phyloP scores from a whole-genome alignment of 2,329 filamentous ascomycete genomes.

The Chalaropsis ovoidea region DNA sequence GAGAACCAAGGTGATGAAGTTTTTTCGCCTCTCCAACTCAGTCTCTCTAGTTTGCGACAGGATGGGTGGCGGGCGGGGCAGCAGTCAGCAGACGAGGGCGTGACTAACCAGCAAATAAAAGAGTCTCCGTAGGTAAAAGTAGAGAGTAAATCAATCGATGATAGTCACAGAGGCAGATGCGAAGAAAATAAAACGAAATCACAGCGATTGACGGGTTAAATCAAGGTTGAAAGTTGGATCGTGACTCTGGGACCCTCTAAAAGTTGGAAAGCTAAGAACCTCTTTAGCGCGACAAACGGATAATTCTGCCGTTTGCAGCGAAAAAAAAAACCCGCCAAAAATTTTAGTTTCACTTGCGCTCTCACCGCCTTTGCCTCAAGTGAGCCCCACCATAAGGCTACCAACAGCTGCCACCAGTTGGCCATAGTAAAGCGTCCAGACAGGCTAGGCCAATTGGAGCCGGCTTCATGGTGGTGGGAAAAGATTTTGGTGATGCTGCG shows the following conservation, averaged over 20 bases:
- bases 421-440: background rate
- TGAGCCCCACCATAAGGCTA: constrained; percentile 19
- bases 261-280: constrained; percentile 15
- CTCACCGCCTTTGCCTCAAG: constrained; percentile 20
- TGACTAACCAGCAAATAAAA: constrained; percentile 7
- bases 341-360: constrained; percentile 26
- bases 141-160: background rate
- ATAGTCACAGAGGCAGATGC: background rate
- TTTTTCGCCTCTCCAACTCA: constrained; percentile 4
- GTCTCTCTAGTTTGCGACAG: constrained; percentile 23
- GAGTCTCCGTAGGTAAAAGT: background rate
- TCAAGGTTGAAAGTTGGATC: constrained; percentile 3
- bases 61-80: constrained; percentile 21
- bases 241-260: background rate
- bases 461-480: constrained; percentile 8
- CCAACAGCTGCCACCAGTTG: background rate
- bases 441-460: background rate
- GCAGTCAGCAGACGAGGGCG: constrained; percentile 14
- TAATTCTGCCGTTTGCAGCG: constrained; percentile 24
- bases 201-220: constrained; percentile 2
- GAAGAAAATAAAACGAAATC: constrained; percentile 1
- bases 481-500: constrained; percentile 20
- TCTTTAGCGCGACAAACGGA: constrained; percentile 21
- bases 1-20: constrained; percentile 15
- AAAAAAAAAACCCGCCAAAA: constrained; percentile 24